Evolutionary conservation across 768 basidiomycete genomes (phyloP).

Genomic region (Leccinum subtestaceum): DNA sequence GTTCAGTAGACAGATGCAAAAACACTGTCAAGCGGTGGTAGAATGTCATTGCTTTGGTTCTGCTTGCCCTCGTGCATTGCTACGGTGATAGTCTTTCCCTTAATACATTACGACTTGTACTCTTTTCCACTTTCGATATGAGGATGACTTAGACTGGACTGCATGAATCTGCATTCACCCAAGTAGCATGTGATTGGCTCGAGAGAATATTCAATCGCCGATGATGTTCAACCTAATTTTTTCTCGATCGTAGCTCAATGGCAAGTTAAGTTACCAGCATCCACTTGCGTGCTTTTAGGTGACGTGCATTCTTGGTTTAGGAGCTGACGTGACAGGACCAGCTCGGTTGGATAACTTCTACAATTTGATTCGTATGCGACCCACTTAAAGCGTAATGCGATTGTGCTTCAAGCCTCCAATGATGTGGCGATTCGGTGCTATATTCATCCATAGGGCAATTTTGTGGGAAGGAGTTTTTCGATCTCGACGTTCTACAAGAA

Average conservation of each 20-base stretch:
- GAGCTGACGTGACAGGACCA: background rate
- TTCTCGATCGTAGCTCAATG: background rate
- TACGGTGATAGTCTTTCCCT: constrained; percentile 12
- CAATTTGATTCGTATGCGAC: background rate
- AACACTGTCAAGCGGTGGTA: constrained; percentile 24
- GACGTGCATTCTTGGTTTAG: background rate
- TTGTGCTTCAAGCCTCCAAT: background rate
- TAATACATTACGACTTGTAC: constrained; percentile 25
- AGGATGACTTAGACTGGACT: background rate
- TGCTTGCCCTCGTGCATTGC: constrained; percentile 11
- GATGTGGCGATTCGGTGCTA: background rate
- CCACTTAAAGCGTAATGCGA: background rate
- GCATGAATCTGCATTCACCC: background rate
- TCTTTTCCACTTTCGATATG: constrained; percentile 8
- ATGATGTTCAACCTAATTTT: background rate
- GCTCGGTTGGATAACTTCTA: too few species aligned
- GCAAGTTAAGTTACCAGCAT: too few species aligned
- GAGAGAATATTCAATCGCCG: background rate
- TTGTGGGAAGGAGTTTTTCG: background rate
- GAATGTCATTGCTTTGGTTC: constrained; percentile 23
- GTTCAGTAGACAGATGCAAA: constrained; percentile 20
- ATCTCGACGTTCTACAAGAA: background rate
- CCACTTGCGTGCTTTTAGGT: too few species aligned
- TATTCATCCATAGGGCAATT: background rate
- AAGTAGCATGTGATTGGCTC: background rate